Conservation (phyloP, 2,329 filamentous ascomycete genomes). For the Chaetomium sp. region DNA sequence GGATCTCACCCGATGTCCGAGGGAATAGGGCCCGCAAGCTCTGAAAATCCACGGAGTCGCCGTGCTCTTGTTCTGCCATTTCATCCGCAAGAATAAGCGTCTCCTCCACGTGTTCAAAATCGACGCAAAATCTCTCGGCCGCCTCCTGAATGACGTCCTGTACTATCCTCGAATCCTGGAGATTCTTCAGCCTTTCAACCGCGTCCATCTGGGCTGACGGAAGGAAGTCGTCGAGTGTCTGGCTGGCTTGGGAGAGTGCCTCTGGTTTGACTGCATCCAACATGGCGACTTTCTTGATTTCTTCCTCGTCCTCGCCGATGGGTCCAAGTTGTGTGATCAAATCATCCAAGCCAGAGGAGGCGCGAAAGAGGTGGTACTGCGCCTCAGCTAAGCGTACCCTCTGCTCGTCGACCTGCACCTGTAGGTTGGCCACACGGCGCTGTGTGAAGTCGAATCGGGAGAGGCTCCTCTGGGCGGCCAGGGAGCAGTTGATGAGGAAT, state of each 20-base stretch:
- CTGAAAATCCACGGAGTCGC: slow-evolving; percentile 23
- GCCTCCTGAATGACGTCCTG: slow-evolving; percentile 75
- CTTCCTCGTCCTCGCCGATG: slow-evolving; percentile 33
- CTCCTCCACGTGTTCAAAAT: slow-evolving; percentile 63
- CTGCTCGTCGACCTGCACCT: slow-evolving; percentile 49
- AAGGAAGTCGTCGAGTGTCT: slow-evolving; percentile 80
- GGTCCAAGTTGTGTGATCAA: slow-evolving; percentile 53
- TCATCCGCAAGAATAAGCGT: slow-evolving; percentile 41
- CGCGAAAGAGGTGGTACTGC: slow-evolving; percentile 67
- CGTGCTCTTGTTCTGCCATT: slow-evolving; percentile 24
- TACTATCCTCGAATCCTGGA: slow-evolving; percentile 67
- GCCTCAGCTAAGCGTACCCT: slow-evolving; percentile 53
- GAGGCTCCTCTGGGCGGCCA: slow-evolving; percentile 51
- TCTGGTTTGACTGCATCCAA: slow-evolving; percentile 54
- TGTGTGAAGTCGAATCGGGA: slow-evolving; percentile 58
- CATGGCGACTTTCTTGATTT: slow-evolving; percentile 48
- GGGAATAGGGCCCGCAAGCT: slow-evolving; percentile 45
- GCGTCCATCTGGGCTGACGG: slow-evolving; percentile 92
- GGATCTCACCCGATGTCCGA: slow-evolving; percentile 53
- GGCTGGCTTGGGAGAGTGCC: slow-evolving; percentile 60
- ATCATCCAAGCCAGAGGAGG: slow-evolving; percentile 64
- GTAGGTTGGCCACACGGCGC: slow-evolving; percentile 48
- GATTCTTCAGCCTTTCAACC: slow-evolving; percentile 66
- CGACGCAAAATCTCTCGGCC: slow-evolving; percentile 73
- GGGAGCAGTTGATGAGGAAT: slow-evolving; percentile 67